Base-by-base conservation (phyloP, 257 asterid genomes). In the Henckelia pumila region DNA sequence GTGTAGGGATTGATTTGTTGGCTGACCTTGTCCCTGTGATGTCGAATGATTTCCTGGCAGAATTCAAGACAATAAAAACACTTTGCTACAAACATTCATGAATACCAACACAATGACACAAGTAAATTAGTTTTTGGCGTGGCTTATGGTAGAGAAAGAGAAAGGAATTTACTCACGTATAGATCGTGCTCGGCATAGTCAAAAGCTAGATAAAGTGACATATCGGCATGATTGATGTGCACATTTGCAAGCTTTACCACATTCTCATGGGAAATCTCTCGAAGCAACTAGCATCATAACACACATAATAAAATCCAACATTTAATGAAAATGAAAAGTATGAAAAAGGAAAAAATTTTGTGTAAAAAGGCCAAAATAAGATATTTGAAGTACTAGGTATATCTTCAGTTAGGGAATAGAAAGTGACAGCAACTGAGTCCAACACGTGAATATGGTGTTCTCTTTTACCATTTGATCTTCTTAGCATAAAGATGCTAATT, bases 111-210 rank as follows among this genome's bases (percentile, higher is more conserved):
- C 44, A 13, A 75, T 11, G 35, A 47, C 63, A 13, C 56, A 70
- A 55, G 62, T 64, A 6, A 19, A 49, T 56, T 29, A 58, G 21
- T 20, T 56, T 30, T 26, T 50, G 29, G 19, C 30, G 29, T 16
- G 50, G 53, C 20, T 14, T 44, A 44, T 14, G 19, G 16, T 44
- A 44, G 53, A 44, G 20, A 44, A 72, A 67, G 56, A 30, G 30
- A 44, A 62, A 57, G 59, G 40, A 62, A 59, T 72, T 65, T 37
- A 88, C 97, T 90, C 85, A 93, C 99, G 74, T 93, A 93, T 71
- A 93, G 95, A 57, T 93, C 99, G 66, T 90, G 97, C 75, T 93
- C 99, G 0, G 99, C 95, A 75, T 93, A 93, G 78, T 93, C 99
- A 71, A 93, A 93, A 72, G 99, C 99, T 53, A 93, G 81, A 78